Percentiles rank a stretch among this genome's conserved stretches.
These are phyloP conservation scores for Botrytis elliptica DNA, from an alignment of 2,329 filamentous ascomycete species.

Conservation along the genomic window DNA sequence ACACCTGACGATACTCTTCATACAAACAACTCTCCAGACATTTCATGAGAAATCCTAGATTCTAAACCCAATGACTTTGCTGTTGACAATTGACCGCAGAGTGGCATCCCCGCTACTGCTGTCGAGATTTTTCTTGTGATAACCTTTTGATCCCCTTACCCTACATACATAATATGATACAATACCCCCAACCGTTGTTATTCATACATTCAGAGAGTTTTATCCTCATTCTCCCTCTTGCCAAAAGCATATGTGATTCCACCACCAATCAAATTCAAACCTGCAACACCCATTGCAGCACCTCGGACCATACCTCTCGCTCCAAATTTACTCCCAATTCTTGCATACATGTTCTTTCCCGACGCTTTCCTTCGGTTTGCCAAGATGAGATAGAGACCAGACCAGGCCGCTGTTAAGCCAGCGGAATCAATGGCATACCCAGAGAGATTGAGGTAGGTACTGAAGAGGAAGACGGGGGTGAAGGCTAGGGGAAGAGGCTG, in stretches of 20 bases:
- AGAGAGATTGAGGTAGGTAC: slow-evolving; percentile 63
- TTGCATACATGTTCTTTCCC: slow-evolving; percentile 33
- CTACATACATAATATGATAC: not conserved
- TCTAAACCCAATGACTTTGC: not conserved
- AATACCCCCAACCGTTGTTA: not conserved
- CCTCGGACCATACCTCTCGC: slow-evolving; percentile 52
- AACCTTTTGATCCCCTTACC: not conserved
- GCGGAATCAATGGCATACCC: slow-evolving; percentile 62
- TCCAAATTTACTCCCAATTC: slow-evolving; percentile 48
- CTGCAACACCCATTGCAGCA: slow-evolving; percentile 50
- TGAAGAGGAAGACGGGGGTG: slow-evolving; percentile 63
- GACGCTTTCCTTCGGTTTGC: slow-evolving; percentile 52
- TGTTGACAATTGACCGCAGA: not conserved
- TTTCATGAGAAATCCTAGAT: not conserved
- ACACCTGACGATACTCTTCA: not conserved
- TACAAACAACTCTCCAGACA: not conserved
- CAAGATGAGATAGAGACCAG: slow-evolving; percentile 62
- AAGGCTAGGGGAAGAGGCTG: slow-evolving; percentile 66
- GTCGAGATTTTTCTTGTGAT: not conserved
- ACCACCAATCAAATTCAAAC: slow-evolving; percentile 50
- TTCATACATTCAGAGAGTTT: slow-evolving; percentile 1
- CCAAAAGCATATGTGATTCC: slow-evolving; percentile 53
- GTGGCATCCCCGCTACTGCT: not conserved
- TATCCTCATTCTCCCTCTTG: slow-evolving; percentile 36
- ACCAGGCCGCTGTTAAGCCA: slow-evolving; percentile 63